Evolutionary conservation across 1,139 yeast genomes (phyloP).

Genomic region (Saccharomyces hybrid): DNA sequence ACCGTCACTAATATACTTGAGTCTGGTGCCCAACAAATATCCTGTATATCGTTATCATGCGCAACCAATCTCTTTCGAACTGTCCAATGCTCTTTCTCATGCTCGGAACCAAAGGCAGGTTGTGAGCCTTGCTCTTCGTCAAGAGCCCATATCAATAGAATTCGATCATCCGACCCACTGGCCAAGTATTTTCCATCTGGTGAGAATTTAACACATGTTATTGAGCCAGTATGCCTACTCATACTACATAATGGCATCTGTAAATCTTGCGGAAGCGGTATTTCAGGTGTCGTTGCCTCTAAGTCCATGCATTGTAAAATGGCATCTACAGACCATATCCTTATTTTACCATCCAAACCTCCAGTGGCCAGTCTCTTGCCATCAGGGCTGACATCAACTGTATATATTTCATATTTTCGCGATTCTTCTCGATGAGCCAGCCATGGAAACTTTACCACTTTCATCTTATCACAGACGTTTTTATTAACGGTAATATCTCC

Average conservation of each 20-base stretch:
- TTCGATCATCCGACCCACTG: constrained; percentile 90
- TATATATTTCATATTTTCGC: constrained; percentile 74
- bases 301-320: constrained; percentile 32
- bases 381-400: constrained; percentile 72
- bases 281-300: constrained; percentile 11
- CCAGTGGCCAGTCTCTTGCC: constrained; percentile 87
- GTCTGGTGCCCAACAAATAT: constrained; percentile 97
- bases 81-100: constrained; percentile 85
- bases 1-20: constrained; percentile 83
- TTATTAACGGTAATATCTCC: not conserved
- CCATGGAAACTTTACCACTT: constrained; percentile 78
- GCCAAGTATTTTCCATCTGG: constrained; percentile 90
- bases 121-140: constrained; percentile 70
- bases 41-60: constrained; percentile 95
- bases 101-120: constrained; percentile 47
- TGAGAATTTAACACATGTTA: constrained; percentile 83
- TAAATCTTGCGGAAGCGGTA: constrained; percentile 28
- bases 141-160: constrained; percentile 84
- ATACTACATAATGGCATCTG: constrained; percentile 63
- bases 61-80: constrained; percentile 87
- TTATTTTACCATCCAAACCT: constrained; percentile 87
- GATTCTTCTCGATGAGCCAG: constrained; percentile 71
- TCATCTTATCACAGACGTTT: constrained; percentile 39
- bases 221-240: constrained; percentile 89
- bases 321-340: constrained; percentile 77